Evolutionary conservation across 768 basidiomycete species (phyloP), one percentile per base, ranked within the genome.

Genomic region (Trametes punicea): DNA sequence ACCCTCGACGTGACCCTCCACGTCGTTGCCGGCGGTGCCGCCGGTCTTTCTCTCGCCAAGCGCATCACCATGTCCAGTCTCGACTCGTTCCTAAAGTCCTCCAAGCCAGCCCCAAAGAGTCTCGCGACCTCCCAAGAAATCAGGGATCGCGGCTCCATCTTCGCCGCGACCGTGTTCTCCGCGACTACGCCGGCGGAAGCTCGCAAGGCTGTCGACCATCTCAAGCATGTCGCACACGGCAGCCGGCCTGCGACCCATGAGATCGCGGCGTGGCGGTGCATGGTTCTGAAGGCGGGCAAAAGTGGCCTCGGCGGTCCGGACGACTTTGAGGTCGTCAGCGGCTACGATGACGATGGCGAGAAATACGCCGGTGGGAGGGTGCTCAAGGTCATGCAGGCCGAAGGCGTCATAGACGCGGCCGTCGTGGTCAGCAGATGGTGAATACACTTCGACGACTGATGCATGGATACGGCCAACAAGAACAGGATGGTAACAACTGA

Each of bases 361-460:
- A 79, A 79, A 61, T 87, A 82, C 77, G 89, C 81, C 26, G 85
- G 87, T 25, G 75, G 72, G 15, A 79, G 76, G 57, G 75, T 90
- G 26, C 67, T 88, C 60, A 81, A 78, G 61, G 79, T 82, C 11
- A 87, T 94, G 86, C 77, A 82, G 63, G 72, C 74, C n/a, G 77
- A 83, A 58, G 85, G 82, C 1, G 76, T 84, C 16, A 77, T 92
- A 25, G 91, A 93, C 67, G 88, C 85, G 8, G 87, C 87, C 3
- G 85, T 93, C 10, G 77, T 92, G 57, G 87, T 92, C 34, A 85
- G 81, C 69, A 81, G 91, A 55, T 89, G 90, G 88, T 90, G 67
- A 60, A 74, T 16, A 29, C 39, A 25, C 1, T 8, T 15, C 34
- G 40, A 20, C n/a, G n/a, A n/a, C n/a, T 5, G 6, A 36, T 15